Evolutionary conservation across 139 green algal genomes (phyloP), one percentile per base, ranked within the genome.

Genomic region (Limnomonas spitsbergensis): DNA sequence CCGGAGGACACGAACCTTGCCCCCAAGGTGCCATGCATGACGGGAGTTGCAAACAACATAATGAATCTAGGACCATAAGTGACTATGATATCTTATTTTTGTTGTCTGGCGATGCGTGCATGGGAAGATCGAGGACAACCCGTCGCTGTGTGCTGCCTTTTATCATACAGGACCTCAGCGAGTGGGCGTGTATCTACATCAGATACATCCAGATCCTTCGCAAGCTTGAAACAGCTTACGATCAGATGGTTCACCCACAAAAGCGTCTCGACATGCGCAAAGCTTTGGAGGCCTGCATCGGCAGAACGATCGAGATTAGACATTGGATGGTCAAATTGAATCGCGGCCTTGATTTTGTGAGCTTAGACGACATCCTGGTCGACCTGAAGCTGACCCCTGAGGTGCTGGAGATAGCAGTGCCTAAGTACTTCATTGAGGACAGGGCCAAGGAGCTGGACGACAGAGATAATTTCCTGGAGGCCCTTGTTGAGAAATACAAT

Each of bases 161-260:
- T 14, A n/a, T n/a, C 20, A 27, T 29, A 38, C 83, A 94, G 86
- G 89, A 94, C n/a, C 78, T 96, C 37, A 82, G 82, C 0, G 92
- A 95, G 47, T 96, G 89, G 88, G 82, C 91, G 0, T 88, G 84
- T n/a, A 90, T 95, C n/a, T 98, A 97, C 84, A 91, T 98, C 39
- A 87, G 84, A 40, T 97, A 97, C 78, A 80, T 97, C 47, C 89
- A 94, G 78, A 92, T 94, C 24, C 89, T 95, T 56, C 83, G 85
- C 6, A 94, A 96, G 70, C 83, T 98, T 74, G 90, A 94, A 70
- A 84, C 81, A 1, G 85, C 90, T 1, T 94, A 96, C 76, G 91
- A 96, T 76, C 89, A 95, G 75, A 92, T 96, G 82, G 81, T 93
- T 39, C 94, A 97, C 40, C 93, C 94, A 3, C 94, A 97, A 75